Percentiles rank a stretch among this genome's conserved stretches.
phyloP scores from a whole-genome alignment of 2,329 filamentous ascomycete species.

The Aureobasidium sp. region DNA sequence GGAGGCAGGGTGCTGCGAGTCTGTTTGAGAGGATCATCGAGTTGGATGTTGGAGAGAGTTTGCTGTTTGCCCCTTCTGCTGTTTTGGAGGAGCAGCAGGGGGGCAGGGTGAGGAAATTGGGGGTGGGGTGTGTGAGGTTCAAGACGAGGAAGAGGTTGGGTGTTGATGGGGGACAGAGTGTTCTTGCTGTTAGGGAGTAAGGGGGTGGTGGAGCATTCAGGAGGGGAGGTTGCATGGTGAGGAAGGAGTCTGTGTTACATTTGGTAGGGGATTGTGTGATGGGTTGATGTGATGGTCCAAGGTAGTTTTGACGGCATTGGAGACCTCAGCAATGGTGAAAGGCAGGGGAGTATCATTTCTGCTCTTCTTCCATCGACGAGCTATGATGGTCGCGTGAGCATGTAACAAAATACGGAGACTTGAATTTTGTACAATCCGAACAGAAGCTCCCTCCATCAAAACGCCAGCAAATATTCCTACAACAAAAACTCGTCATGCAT shows the following conservation, averaged over 20 bases:
- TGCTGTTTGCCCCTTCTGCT: slow-evolving; percentile 25
- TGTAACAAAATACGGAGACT: not conserved
- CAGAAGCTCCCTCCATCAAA: not conserved
- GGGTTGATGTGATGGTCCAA: no score
- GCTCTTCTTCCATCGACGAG: no score
- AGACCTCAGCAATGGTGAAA: no score
- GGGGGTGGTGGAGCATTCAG: not conserved
- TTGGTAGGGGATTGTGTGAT: no score
- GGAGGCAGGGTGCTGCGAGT: slow-evolving; percentile 7
- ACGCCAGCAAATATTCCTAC: not conserved
- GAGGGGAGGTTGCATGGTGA: no score
- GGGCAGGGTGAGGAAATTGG: slow-evolving; percentile 20
- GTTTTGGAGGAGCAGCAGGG: slow-evolving; percentile 18
- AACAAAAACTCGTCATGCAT: not conserved
- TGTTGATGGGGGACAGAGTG: slow-evolving; percentile 22
- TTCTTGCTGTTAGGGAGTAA: slow-evolving; percentile 17
- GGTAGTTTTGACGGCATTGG: no score
- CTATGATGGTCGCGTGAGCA: not conserved
- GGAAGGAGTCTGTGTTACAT: not conserved
- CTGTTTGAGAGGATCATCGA: slow-evolving; percentile 25
- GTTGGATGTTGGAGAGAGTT: slow-evolving; percentile 24
- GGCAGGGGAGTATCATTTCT: no score
- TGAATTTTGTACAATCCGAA: not conserved
- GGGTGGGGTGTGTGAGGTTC: slow-evolving; percentile 18
- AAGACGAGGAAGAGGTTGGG: slow-evolving; percentile 23